phyloP scores from a whole-genome alignment of 768 basidiomycete species.

The Lactarius pseudohatsudake region DNA sequence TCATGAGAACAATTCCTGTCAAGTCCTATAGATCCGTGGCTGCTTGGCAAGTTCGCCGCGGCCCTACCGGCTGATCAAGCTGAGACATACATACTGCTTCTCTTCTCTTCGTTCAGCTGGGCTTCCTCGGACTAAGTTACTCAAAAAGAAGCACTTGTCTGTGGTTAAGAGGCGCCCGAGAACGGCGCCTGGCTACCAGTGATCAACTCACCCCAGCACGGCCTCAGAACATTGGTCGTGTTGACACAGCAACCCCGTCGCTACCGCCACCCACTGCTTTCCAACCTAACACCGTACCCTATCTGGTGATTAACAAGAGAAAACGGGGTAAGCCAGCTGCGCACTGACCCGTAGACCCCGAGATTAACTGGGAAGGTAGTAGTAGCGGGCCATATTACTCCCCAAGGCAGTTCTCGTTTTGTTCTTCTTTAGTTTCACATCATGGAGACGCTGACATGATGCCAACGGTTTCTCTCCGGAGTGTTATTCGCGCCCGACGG shows the following conservation, averaged over 20 bases:
- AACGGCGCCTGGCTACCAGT: too few relatives aligned
- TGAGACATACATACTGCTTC: not conserved
- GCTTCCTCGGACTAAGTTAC: too few relatives aligned
- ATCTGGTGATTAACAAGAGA: not conserved
- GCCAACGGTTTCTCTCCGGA: not conserved
- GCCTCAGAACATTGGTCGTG: not conserved
- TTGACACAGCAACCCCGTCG: not conserved
- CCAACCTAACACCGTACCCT: not conserved
- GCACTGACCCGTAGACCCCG: not conserved
- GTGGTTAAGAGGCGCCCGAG: not conserved
- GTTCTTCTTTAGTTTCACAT: not conserved
- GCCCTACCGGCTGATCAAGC: not conserved
- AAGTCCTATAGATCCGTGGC: not conserved
- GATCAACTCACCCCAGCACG: not conserved
- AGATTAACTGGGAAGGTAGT: not conserved
- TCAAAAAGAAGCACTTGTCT: not conserved
- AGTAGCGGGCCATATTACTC: not conserved
- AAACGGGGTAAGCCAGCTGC: not conserved
- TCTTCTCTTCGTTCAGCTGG: too few relatives aligned
- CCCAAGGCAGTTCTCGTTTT: not conserved
- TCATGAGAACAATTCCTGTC: not conserved
- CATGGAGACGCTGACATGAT: too few relatives aligned
- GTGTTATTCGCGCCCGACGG: not conserved
- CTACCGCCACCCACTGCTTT: not conserved
- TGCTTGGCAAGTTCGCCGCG: not conserved